Percentiles rank a stretch among this genome's conserved stretches.
phyloP scores from a whole-genome alignment of 2,329 filamentous ascomycete species.

The Hymenotorrendiella dingleyae region DNA sequence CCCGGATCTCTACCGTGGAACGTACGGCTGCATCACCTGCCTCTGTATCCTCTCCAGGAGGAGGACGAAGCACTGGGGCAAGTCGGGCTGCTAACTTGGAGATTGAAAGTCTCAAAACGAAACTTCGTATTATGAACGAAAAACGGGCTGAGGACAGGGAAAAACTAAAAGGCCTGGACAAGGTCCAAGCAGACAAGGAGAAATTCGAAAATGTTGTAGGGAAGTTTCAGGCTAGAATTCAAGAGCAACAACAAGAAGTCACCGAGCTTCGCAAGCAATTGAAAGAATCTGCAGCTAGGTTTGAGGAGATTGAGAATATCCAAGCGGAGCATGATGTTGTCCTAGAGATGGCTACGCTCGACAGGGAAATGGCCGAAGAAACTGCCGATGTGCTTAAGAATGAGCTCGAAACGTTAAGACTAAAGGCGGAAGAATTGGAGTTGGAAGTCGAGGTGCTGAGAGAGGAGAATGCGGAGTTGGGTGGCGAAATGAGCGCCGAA shows the following conservation, averaged over 20 bases:
- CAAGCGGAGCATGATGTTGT: constrained; percentile 81
- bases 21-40: constrained; percentile 18
- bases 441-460: constrained; percentile 81
- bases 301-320: constrained; percentile 64
- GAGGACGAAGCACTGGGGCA: constrained; percentile 16
- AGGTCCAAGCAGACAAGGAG: constrained; percentile 68
- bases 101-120: constrained; percentile 82
- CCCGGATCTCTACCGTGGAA: constrained; percentile 22
- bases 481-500: constrained; percentile 79
- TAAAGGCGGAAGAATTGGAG: constrained; percentile 75
- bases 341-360: constrained; percentile 80
- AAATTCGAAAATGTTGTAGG: constrained; percentile 81
- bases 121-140: constrained; percentile 79
- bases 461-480: constrained; percentile 81
- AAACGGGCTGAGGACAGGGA: constrained; percentile 82
- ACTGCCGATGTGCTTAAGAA: constrained; percentile 75
- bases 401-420: constrained; percentile 72
- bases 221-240: constrained; percentile 84
- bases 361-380: constrained; percentile 95
- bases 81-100: constrained; percentile 43
- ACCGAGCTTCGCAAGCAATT: constrained; percentile 68
- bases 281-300: constrained; percentile 65
- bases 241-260: constrained; percentile 77
- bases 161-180: constrained; percentile 71
- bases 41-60: constrained; percentile 21